Evolutionary conservation across 2,329 filamentous ascomycete species (phyloP).

Genomic region (Clarireedia homoeocarpa): DNA sequence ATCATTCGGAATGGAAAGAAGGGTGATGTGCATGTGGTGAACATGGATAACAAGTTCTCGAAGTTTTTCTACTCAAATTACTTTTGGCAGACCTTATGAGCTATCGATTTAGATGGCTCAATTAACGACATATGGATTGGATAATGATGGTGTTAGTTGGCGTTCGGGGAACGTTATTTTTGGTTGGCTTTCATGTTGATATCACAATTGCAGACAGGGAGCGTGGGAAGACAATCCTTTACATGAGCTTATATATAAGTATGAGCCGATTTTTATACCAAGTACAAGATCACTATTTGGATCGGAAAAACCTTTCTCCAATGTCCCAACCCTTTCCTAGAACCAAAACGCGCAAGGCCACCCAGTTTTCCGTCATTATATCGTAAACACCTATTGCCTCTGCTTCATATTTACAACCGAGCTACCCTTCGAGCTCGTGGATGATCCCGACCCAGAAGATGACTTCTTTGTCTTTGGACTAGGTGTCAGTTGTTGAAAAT

Average conservation of each 20-base stretch:
- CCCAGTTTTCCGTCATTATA: slow-evolving; percentile 4
- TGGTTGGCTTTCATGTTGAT: background rate
- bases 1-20: slow-evolving; percentile 78
- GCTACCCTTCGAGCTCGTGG: slow-evolving; percentile 21
- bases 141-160: background rate
- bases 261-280: too few species aligned
- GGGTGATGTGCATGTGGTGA: slow-evolving; percentile 90
- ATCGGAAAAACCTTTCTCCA: background rate
- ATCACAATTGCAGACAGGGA: background rate
- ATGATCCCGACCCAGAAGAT: slow-evolving; percentile 14
- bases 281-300: too few species aligned
- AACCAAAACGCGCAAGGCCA: background rate
- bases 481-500: slow-evolving; percentile 15
- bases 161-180: background rate
- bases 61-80: slow-evolving; percentile 91
- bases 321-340: background rate
- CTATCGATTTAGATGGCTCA: slow-evolving; percentile 5
- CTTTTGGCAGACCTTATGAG: slow-evolving; percentile 82
- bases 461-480: slow-evolving; percentile 16
- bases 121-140: background rate
- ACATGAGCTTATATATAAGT: too few species aligned
- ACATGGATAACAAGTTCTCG: slow-evolving; percentile 88
- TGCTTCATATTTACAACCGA: slow-evolving; percentile 23
- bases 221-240: background rate
- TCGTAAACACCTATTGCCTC: slow-evolving; percentile 12